Evolutionary conservation across 257 asterid genomes (phyloP), one percentile per base, ranked within the genome.

Genomic region (Solanum lignicaule): DNA sequence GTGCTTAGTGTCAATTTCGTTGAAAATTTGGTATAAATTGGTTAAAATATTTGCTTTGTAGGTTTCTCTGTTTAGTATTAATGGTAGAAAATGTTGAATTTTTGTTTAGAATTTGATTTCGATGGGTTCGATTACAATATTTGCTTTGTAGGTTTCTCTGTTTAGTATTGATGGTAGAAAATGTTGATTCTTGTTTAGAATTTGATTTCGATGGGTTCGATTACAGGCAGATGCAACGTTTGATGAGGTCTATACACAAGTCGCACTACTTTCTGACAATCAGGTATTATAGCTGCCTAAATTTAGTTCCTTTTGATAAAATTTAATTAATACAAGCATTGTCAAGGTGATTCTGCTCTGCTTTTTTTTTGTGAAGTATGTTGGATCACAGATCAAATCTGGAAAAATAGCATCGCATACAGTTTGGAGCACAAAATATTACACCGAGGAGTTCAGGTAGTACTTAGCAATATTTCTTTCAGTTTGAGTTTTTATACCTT

Each of bases 361-460:
- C n/a, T n/a, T n/a, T 46, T 46, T 5, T 48, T 48, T 48, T 46
- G 55, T 46, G 23, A 86, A 46, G 88, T 86, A 39, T 84, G 83
- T 46, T 48, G 73, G 89, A 32, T 66, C 87, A 76, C 88, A 32
- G 32, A 52, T 72, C 74, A 79, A 86, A 86, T 23, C 83, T 71
- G 73, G 33, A 72, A 62, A 71, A 72, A 72, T 62, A 86, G 36
- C 41, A 89, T 89, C 9, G 39, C 89, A 39, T 89, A 90, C 78
- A 90, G 90, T 87, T 86, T 90, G 90, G 48, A 11, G 15, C 48
- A 87, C 83, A 90, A 41, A 82, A 69, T 65, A 74, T 38, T 86
- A 46, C 83, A 71, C 52, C 88, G 38, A 71, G 88, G 83, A 86
- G 88, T 46, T 29, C 73, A 71, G 72, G 83, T 72, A 43, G 66